Base-by-base conservation (phyloP, 768 basidiomycete species). In the Amanita fuliginea region DNA sequence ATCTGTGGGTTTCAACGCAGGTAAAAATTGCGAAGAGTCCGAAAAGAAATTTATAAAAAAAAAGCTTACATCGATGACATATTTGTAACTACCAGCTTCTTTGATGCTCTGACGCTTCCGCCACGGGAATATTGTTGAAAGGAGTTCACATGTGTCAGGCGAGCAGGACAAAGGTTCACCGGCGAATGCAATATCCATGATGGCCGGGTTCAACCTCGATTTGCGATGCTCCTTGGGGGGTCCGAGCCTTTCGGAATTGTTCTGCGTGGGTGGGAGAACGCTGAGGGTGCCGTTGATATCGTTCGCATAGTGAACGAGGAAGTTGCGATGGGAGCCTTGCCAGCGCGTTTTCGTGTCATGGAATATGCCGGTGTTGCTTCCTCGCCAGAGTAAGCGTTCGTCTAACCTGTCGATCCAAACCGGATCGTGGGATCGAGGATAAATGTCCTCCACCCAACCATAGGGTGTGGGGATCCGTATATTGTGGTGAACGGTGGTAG, bases 361-460 rank as follows among this genome's bases (percentile, higher is more conserved):
- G 46, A 55, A 65, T 16, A 78, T 82, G 8, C 86, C 87, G 0
- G 86, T 87, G 40, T 78, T 84, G 36, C 76, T 76, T 3, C 87
- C 87, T 35, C 87, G 71, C 87, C 87, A 89, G 35, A 78, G 67
- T 14, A 87, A 54, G 3, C 76, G 66, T 52, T 82, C 77, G 58
- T 83, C 75, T 1, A 64, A 24, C 65, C 83, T 88, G 28, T 74
- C 68, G 13, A 79, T 75, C 77, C 82, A 91, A 0, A 69, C 70
- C 7, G 81, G 74, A 60, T 86, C 78, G 54, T 80, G 67, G 2
- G 60, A 60, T 2, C 66, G 65, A 5, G 69, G 64, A 37, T 47
- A 5, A 4, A 70, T 59, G 11, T 73, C 72, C 6, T 68, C 71
- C 0, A 70, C 45, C 75, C 75, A 80, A 13, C 63, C 68, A 43